These are phyloP conservation scores for Podila epicladia DNA, from an alignment of 192 early-diverging fungal species.

Conservation along the genomic window DNA sequence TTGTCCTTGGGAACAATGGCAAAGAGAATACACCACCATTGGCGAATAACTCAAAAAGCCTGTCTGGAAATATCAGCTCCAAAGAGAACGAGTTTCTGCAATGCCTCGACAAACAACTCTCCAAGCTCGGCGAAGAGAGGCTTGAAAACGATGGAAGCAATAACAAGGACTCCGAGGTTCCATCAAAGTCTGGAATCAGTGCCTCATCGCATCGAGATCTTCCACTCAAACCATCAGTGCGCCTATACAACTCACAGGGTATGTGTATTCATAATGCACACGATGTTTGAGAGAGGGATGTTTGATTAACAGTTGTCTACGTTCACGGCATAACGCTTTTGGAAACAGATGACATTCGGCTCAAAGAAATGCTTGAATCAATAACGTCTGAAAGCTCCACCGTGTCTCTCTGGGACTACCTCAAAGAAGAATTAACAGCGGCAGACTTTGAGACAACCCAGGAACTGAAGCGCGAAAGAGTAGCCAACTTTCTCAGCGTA, in stretches of 20 bases:
- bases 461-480: constrained; percentile 86
- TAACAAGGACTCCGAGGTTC: not conserved
- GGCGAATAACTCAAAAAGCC: not conserved
- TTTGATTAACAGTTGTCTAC: too few species aligned
- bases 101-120: constrained; percentile 29
- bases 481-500: constrained; percentile 88
- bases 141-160: not conserved
- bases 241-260: too few species aligned
- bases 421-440: constrained; percentile 70
- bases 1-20: not conserved
- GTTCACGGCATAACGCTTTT: too few species aligned
- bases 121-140: constrained; percentile 22
- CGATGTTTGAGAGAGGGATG: too few species aligned
- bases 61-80: not conserved
- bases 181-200: too few species aligned
- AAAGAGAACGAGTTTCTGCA: constrained; percentile 34
- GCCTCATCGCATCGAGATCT: too few species aligned
- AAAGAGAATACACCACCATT: not conserved
- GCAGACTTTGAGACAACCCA: constrained; percentile 77
- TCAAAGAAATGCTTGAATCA: constrained; percentile 31
- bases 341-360: constrained; percentile 20
- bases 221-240: too few species aligned
- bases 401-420: constrained; percentile 62
- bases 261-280: too few species aligned
- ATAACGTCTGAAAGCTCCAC: constrained; percentile 27